Conservation (phyloP, 1,284 basidiomycete species). For the Kalmanozyma brasiliensis region DNA sequence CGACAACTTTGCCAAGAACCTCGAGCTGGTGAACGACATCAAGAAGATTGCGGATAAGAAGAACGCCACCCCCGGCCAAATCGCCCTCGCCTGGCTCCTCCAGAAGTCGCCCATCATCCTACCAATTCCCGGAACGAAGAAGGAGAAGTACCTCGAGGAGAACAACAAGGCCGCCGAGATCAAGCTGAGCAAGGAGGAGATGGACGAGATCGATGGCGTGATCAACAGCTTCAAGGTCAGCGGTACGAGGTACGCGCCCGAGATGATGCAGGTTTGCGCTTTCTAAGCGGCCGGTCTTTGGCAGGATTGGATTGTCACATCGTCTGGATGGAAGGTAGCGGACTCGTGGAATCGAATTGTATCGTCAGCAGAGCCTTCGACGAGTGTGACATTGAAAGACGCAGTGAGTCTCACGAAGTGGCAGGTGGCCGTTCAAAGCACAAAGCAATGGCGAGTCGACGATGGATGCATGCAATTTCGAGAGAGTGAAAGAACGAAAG, state of each 20-base stretch:
- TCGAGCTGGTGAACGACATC: slow-evolving; percentile 47
- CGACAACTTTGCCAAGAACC: slow-evolving; percentile 53
- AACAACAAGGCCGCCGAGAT: slow-evolving; percentile 44
- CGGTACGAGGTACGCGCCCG: slow-evolving; percentile 33
- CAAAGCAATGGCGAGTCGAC: too few relatives aligned
- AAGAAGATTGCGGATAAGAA: slow-evolving; percentile 51
- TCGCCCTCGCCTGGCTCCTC: slow-evolving; percentile 52
- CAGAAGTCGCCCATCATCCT: slow-evolving; percentile 27
- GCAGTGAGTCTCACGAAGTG: too few relatives aligned
- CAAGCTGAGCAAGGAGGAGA: slow-evolving; percentile 27
- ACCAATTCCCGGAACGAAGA: slow-evolving; percentile 52
- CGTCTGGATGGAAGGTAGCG: too few relatives aligned
- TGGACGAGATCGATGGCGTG: slow-evolving; percentile 46
- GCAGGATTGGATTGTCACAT: too few relatives aligned
- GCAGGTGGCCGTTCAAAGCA: too few relatives aligned
- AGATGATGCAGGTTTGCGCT: slow-evolving; percentile 24
- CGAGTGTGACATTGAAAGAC: too few relatives aligned
- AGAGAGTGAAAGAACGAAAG: slow-evolving; percentile 3
- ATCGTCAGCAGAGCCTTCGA: too few relatives aligned
- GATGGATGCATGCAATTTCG: slow-evolving; percentile 4
- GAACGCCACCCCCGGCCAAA: slow-evolving; percentile 50
- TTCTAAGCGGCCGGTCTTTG: slow-evolving; percentile 15
- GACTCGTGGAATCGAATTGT: background rate
- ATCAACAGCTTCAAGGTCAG: slow-evolving; percentile 55
- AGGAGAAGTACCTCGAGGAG: slow-evolving; percentile 48